Evolutionary conservation across 108 stramenopile genomes (phyloP).

Genomic region (Thalassiosira profunda): DNA sequence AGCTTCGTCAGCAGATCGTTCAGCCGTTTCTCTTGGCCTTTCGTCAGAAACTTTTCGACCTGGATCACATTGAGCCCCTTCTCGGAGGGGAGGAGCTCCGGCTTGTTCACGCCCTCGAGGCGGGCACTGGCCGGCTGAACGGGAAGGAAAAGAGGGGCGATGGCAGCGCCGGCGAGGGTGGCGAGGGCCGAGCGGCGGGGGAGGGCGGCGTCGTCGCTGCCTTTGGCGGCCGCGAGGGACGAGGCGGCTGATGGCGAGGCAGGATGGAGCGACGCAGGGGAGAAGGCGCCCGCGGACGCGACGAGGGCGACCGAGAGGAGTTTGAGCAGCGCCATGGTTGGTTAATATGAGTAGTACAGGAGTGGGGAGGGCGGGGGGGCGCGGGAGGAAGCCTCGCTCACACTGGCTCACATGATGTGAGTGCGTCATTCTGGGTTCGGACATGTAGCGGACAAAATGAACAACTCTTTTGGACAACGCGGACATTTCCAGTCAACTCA

Average conservation of each 20-base stretch:
- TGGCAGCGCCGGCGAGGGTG: conserved; percentile 8
- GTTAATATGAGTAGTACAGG: no score
- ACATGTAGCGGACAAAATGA: no score
- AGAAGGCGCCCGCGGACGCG: not conserved
- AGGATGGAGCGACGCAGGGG: no score
- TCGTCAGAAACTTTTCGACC: conserved; percentile 82
- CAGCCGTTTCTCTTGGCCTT: conserved; percentile 81
- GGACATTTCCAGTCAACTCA: no score
- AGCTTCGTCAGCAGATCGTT: conserved; percentile 65
- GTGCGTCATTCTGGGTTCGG: no score
- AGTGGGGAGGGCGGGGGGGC: no score
- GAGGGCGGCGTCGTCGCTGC: not conserved
- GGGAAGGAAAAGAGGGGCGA: conserved; percentile 7
- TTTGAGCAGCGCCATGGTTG: not conserved
- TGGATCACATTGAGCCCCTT: conserved; percentile 82
- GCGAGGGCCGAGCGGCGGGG: conserved; percentile 20
- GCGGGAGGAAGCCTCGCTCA: no score
- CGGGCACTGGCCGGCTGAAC: conserved; percentile 57
- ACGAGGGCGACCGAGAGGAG: conserved; percentile 4
- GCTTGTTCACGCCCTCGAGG: conserved; percentile 86
- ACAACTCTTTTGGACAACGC: no score
- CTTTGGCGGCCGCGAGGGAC: not conserved
- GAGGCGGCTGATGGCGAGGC: not conserved
- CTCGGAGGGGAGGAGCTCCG: conserved; percentile 82
- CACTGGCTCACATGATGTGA: no score